Base-by-base conservation (phyloP, 768 basidiomycete genomes). In the Coprinopsis strossmayeri region DNA sequence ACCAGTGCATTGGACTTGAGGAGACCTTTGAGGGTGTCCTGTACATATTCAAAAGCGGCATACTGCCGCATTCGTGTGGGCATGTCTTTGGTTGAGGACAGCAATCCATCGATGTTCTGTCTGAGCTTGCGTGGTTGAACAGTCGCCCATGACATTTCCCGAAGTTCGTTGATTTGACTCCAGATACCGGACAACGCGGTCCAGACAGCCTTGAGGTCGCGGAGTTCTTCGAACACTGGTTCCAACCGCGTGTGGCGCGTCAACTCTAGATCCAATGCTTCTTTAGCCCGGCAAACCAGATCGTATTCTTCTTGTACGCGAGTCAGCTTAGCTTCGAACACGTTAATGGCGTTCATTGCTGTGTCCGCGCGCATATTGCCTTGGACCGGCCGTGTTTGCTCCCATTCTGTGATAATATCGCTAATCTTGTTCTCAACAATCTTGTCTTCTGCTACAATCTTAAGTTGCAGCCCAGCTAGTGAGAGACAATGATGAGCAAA, bases 391-490 rank as follows among this genome's bases (percentile, higher is more conserved):
- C 96, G 91, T 54, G 86, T 91, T 59, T 85, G 78, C 63, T 97
- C 94, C 96, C 96, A 98, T 64, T 98, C 96, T 48, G 74, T 68
- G 13, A 96, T 74, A 50, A 92, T 78, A 58, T 96, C 93, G 58
- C 78, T 84, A 60, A 98, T 93, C 70, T 91, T 93, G 67, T 91
- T 90, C 71, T 95, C 91, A 1, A 98, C 82, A 47, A 97, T 92
- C 72, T 95, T 95, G 73, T 97, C 96, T 65, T 99, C 93, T 1
- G 96, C 93, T n/a, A 95, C 90, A 64, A 99, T 95, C 77, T 98
- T 99, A 53, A 97, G 74, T 66, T 98, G 96, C n/a, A 99, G 74
- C 0, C 95, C 96, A 54, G 91, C 94, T 95, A n/a, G 18, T 45
- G 37, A n/a, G 23, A n/a, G 34, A 34, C 24, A 43, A 45, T 25